These are phyloP conservation scores for Komagataella pastoris DNA, from an alignment of 805 yeast genomes.

Conservation along the genomic window DNA sequence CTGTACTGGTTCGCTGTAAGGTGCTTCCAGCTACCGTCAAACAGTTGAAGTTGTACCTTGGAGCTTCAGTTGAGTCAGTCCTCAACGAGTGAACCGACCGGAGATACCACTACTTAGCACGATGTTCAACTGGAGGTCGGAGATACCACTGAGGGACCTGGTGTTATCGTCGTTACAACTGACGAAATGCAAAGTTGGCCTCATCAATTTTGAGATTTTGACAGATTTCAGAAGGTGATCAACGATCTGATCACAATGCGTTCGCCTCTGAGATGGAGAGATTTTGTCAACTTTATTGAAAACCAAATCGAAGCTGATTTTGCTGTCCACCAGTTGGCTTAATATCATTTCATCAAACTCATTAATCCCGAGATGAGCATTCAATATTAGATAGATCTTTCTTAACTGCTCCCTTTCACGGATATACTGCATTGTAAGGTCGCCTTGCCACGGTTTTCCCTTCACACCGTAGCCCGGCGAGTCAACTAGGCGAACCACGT, in stretches of 20 bases:
- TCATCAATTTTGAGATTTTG: conserved; percentile 16
- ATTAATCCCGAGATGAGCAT: conserved; percentile 45
- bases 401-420: conserved; percentile 36
- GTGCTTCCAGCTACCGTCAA: conserved; percentile 63
- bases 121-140: conserved; percentile 35
- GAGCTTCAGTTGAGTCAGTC: conserved; percentile 46
- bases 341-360: conserved; percentile 42
- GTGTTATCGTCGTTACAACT: conserved; percentile 28
- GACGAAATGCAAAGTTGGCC: conserved; percentile 31
- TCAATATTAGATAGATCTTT: conserved; percentile 48
- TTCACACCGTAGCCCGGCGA: conserved; percentile 84
- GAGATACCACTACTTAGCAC: conserved; percentile 37
- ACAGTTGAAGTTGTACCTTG: conserved; percentile 58
- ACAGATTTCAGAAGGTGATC: conserved; percentile 24
- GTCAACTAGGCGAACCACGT: conserved; percentile 56
- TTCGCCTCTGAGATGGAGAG: conserved; percentile 11
- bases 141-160: conserved; percentile 35
- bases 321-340: conserved; percentile 33
- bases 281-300: conserved; percentile 67
- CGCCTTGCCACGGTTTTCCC: conserved; percentile 58
- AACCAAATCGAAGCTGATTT: conserved; percentile 60
- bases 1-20: conserved; percentile 41
- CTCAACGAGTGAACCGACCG: conserved; percentile 14
- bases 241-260: conserved; percentile 17
- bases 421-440: conserved; percentile 51